phyloP scores from a whole-genome alignment of 371 early-diverging fungal genomes.

The Gilbertella persicaria region DNA sequence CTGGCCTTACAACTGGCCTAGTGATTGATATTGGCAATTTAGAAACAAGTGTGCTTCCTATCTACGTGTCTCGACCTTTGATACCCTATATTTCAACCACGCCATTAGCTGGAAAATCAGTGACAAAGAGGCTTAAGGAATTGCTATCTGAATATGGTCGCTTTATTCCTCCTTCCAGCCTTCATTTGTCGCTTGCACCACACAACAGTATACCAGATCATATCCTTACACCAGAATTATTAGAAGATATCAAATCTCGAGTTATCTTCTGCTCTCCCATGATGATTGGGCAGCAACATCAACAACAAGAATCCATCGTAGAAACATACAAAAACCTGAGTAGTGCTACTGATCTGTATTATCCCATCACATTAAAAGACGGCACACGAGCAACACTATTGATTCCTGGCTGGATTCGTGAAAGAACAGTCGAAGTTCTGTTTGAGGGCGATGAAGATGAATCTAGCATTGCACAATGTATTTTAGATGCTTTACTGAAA shows the following conservation, averaged over 20 bases:
- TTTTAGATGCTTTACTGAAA: conserved; percentile 65
- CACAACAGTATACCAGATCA: conserved; percentile 40
- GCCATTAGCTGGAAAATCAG: conserved; percentile 72
- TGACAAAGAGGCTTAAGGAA: conserved; percentile 60
- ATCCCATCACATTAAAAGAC: conserved; percentile 45
- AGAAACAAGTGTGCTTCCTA: conserved; percentile 77
- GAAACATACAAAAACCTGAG: conserved; percentile 60
- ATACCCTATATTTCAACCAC: conserved; percentile 67
- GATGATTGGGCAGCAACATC: conserved; percentile 36
- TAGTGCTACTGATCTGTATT: conserved; percentile 59
- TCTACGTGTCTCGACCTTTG: conserved; percentile 78
- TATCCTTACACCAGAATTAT: conserved; percentile 51
- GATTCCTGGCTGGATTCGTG: conserved; percentile 90
- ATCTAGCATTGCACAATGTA: conserved; percentile 57
- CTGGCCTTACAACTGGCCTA: conserved; percentile 78
- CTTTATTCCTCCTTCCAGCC: conserved; percentile 46
- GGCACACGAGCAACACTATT: conserved; percentile 54
- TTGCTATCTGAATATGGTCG: conserved; percentile 60
- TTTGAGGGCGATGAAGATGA: conserved; percentile 83
- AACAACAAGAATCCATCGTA: conserved; percentile 33
- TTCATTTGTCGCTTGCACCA: conserved; percentile 49
- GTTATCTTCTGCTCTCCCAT: conserved; percentile 70
- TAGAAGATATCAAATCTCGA: conserved; percentile 75
- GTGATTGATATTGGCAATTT: conserved; percentile 84
- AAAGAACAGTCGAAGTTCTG: conserved; percentile 78